Conservation (phyloP, 768 basidiomycete species). For the Suillus luteus region DNA sequence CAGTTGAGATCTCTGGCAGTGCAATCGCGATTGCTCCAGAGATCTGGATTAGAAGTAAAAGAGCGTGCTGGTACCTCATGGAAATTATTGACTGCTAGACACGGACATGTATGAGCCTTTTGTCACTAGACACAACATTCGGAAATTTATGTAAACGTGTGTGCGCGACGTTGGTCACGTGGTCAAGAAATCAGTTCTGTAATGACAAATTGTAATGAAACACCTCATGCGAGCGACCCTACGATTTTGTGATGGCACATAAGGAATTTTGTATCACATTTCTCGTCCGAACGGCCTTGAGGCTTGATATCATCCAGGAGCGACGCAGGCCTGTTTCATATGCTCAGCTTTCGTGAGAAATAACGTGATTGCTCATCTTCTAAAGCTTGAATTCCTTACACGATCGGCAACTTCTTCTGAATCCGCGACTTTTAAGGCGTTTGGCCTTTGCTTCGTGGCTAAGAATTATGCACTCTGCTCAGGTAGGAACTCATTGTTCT, state of each 20-base stretch:
- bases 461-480: slow-evolving; percentile 7
- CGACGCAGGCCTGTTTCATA: slow-evolving; percentile 4
- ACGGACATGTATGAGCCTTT: background rate
- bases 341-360: slow-evolving; percentile 10
- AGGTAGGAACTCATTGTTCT: background rate
- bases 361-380: slow-evolving; percentile 7
- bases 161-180: slow-evolving; percentile 9
- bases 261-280: background rate
- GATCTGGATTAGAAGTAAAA: slow-evolving; percentile 7
- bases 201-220: background rate
- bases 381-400: slow-evolving; percentile 12
- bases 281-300: background rate
- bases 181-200: slow-evolving; percentile 6
- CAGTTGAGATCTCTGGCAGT: slow-evolving; percentile 5
- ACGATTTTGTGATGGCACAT: background rate
- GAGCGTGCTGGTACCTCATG: slow-evolving; percentile 8
- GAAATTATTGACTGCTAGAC: background rate
- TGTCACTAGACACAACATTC: background rate
- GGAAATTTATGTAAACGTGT: slow-evolving; percentile 5
- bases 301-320: background rate
- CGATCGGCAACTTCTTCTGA: slow-evolving; percentile 13
- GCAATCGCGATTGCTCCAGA: slow-evolving; percentile 10
- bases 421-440: slow-evolving; percentile 10
- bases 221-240: background rate
- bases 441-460: slow-evolving; percentile 1